Conservation (phyloP, 192 early-diverging fungal species). For the Chytriomyces confervae region DNA sequence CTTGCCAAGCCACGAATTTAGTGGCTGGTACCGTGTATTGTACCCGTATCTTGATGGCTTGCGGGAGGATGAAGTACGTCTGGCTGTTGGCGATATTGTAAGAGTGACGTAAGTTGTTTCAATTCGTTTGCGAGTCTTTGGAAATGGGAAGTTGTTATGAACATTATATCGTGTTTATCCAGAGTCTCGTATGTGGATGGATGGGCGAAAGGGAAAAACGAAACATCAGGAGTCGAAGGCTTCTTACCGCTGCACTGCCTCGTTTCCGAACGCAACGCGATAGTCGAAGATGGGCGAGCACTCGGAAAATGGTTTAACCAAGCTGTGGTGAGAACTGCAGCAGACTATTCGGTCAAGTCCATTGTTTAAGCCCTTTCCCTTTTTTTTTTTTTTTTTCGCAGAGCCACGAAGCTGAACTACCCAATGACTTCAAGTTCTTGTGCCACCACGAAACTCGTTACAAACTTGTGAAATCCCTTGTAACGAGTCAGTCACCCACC, state of each 20-base stretch:
- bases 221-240: slow-evolving; percentile 22
- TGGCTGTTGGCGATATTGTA: slow-evolving; percentile 27
- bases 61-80: slow-evolving; percentile 12
- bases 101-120: neutral
- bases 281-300: slow-evolving; percentile 19
- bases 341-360: too few species aligned
- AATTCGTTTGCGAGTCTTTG: neutral
- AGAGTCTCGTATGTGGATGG: slow-evolving; percentile 34
- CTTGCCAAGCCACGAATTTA: slow-evolving; percentile 22
- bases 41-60: slow-evolving; percentile 28
- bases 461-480: neutral
- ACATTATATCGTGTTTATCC: neutral
- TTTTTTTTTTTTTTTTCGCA: neutral
- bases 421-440: slow-evolving; percentile 26
- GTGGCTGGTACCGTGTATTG: slow-evolving; percentile 15
- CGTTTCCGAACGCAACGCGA: slow-evolving; percentile 9
- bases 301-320: slow-evolving; percentile 26
- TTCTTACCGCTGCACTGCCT: slow-evolving; percentile 33
- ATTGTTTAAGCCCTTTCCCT: neutral
- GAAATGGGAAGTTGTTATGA: neutral
- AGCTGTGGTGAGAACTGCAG: slow-evolving; percentile 1
- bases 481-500: neutral
- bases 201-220: slow-evolving; percentile 32
- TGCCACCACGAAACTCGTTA: slow-evolving; percentile 28
- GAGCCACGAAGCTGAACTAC: slow-evolving; percentile 26